Evolutionary conservation across 768 basidiomycete species (phyloP).

Genomic region (Galerina sulciceps): DNA sequence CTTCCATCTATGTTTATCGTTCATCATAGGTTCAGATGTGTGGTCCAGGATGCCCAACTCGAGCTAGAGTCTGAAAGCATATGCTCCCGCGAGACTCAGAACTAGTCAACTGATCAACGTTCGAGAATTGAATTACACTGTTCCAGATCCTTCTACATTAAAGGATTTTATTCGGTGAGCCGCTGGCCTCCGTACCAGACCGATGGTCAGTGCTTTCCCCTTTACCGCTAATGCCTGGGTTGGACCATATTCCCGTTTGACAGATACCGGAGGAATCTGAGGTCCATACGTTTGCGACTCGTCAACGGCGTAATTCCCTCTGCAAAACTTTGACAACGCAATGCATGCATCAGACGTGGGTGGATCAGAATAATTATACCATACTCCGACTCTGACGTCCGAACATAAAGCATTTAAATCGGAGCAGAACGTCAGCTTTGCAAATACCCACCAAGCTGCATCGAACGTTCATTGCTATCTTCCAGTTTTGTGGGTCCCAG

Average conservation of each 20-base stretch:
- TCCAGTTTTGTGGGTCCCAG: too few relatives aligned
- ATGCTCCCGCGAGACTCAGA: neutral
- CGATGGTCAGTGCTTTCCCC: too few relatives aligned
- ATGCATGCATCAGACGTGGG: too few relatives aligned
- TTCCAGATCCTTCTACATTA: constrained; percentile 2
- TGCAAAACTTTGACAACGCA: neutral
- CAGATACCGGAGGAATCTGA: neutral
- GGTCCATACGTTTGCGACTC: neutral
- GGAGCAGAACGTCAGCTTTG: too few relatives aligned
- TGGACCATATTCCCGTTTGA: neutral
- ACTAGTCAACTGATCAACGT: constrained; percentile 1
- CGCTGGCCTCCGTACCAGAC: too few relatives aligned
- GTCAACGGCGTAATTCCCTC: constrained; percentile 7
- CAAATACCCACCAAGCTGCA: too few relatives aligned
- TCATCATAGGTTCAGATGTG: constrained; percentile 1
- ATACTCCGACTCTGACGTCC: too few relatives aligned
- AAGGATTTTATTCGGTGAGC: too few relatives aligned
- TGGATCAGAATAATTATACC: too few relatives aligned
- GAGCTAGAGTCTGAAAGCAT: neutral
- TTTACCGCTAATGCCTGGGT: neutral
- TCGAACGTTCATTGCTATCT: too few relatives aligned
- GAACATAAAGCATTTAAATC: too few relatives aligned
- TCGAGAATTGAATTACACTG: neutral
- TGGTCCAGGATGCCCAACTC: neutral
- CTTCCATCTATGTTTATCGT: constrained; percentile 5